phyloP scores from a whole-genome alignment of 2,329 filamentous ascomycete genomes.

The Parastagonospora nodorum region DNA sequence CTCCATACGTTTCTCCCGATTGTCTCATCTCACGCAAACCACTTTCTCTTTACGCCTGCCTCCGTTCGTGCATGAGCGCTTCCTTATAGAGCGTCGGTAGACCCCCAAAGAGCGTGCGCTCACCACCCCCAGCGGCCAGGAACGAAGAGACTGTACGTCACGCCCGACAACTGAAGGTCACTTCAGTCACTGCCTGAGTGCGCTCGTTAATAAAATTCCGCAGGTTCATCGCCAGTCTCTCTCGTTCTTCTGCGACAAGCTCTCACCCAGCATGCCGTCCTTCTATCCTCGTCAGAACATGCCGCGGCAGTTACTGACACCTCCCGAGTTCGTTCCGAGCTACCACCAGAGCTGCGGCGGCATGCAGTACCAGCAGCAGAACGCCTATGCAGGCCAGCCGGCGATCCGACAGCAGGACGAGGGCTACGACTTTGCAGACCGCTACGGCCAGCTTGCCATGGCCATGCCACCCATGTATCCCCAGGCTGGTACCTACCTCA shows the following conservation, averaged over 20 bases:
- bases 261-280: slow-evolving; percentile 54
- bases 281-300: slow-evolving; percentile 55
- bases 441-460: slow-evolving; percentile 51
- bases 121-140: slow-evolving; percentile 33
- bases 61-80: slow-evolving; percentile 45
- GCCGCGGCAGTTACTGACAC: slow-evolving; percentile 53
- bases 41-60: slow-evolving; percentile 18
- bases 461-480: slow-evolving; percentile 48
- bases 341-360: slow-evolving; percentile 51
- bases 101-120: slow-evolving; percentile 44
- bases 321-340: slow-evolving; percentile 54
- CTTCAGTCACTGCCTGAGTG: slow-evolving; percentile 1
- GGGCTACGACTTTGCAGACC: slow-evolving; percentile 53
- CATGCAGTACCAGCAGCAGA: slow-evolving; percentile 52
- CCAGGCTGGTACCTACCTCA: slow-evolving; percentile 47
- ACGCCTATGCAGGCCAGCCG: slow-evolving; percentile 50
- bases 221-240: slow-evolving; percentile 52
- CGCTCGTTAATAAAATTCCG: slow-evolving; percentile 20
- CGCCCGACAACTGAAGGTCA: slow-evolving; percentile 4
- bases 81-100: slow-evolving; percentile 39
- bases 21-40: slow-evolving; percentile 20
- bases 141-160: slow-evolving; percentile 48
- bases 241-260: slow-evolving; percentile 42
- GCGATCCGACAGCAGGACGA: slow-evolving; percentile 50
- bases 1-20: slow-evolving; percentile 26